Evolutionary conservation across 2,329 filamentous ascomycete genomes (phyloP).

Genomic region (Nemania serpens): DNA sequence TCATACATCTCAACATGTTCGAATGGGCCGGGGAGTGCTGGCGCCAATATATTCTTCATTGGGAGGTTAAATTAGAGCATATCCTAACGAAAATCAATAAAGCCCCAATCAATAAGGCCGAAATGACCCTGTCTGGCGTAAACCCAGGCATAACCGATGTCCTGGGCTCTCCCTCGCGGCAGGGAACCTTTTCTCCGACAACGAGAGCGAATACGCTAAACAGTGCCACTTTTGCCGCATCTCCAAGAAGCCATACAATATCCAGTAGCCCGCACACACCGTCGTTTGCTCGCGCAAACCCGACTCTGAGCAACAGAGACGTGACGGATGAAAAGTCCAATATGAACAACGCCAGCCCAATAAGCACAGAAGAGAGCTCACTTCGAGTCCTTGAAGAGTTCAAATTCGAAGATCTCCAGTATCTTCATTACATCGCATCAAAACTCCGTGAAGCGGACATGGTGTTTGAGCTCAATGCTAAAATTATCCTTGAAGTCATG

Average conservation of each 20-base stretch:
- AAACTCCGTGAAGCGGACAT: constrained; percentile 19
- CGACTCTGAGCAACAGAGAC: not conserved
- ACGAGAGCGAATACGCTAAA: too few relatives aligned
- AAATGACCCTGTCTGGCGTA: not conserved
- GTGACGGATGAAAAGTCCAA: not conserved
- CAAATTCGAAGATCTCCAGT: constrained; percentile 14
- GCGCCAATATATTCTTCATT: not conserved
- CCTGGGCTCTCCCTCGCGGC: not conserved
- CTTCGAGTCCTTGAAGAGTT: constrained; percentile 12
- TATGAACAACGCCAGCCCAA: not conserved
- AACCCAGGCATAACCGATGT: not conserved
- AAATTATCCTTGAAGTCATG: not conserved
- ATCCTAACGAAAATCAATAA: not conserved
- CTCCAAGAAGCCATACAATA: too few relatives aligned
- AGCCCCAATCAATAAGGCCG: not conserved
- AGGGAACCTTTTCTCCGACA: too few relatives aligned
- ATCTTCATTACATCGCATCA: not conserved
- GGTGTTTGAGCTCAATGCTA: constrained; percentile 5
- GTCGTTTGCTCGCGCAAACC: too few relatives aligned
- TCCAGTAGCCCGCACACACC: too few relatives aligned
- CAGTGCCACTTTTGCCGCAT: too few relatives aligned
- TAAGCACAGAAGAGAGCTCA: not conserved
- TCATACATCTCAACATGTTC: not conserved
- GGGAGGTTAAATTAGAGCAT: not conserved
- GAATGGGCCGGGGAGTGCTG: constrained; percentile 1